These are phyloP conservation scores for Macaranga tanarius DNA, from an alignment of 441 rosid genomes.

Conservation along the genomic window DNA sequence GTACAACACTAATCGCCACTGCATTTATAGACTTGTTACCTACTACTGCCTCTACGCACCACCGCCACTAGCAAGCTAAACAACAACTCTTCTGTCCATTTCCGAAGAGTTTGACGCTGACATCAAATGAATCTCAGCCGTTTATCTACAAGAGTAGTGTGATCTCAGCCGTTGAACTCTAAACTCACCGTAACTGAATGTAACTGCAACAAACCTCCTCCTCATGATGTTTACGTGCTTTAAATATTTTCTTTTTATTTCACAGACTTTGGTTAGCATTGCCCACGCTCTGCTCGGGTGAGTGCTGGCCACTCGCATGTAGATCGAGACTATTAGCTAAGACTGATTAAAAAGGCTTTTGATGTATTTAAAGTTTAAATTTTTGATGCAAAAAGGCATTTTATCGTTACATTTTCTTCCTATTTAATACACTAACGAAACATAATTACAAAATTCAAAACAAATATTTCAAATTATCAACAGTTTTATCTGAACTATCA, in stretches of 20 bases:
- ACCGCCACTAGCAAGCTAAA: background rate
- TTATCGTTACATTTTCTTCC: no score
- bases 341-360: no score
- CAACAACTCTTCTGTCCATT: background rate
- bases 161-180: slow-evolving; percentile 13
- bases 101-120: slow-evolving; percentile 7
- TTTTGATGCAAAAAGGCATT: no score
- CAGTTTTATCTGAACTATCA: no score
- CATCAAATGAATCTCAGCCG: slow-evolving; percentile 4
- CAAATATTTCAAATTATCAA: no score
- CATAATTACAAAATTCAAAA: no score
- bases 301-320: no score
- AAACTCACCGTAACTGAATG: slow-evolving; percentile 13
- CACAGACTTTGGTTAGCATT: background rate
- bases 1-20: slow-evolving; percentile 2
- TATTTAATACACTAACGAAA: no score
- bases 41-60: slow-evolving; percentile 19
- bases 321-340: no score
- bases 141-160: background rate
- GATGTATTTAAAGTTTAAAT: no score
- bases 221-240: slow-evolving; percentile 15
- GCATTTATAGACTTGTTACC: slow-evolving; percentile 27
- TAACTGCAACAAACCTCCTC: slow-evolving; percentile 23
- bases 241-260: slow-evolving; percentile 1
- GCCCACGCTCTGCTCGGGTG: no score